phyloP scores from a whole-genome alignment of 2,329 filamentous ascomycete species.

The Fusarium robinianum region DNA sequence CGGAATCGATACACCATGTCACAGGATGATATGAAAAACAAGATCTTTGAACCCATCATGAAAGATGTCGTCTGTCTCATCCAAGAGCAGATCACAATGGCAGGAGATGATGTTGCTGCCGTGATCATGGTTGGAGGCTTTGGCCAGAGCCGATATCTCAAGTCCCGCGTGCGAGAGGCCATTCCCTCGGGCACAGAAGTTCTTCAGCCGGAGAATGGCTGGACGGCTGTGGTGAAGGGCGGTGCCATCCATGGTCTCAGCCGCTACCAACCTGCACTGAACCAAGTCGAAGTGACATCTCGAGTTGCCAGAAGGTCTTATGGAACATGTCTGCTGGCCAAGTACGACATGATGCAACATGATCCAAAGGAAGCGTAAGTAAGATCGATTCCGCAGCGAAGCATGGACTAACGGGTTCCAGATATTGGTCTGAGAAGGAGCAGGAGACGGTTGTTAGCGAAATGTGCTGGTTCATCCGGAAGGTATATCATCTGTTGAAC shows the following conservation, averaged over 20 bases:
- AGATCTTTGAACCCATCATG: constrained; percentile 49
- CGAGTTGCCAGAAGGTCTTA: constrained; percentile 45
- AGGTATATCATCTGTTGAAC: constrained; percentile 33
- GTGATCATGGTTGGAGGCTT: constrained; percentile 56
- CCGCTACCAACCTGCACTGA: constrained; percentile 37
- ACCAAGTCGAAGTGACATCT: constrained; percentile 41
- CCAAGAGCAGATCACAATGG: constrained; percentile 47
- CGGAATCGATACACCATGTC: constrained; percentile 41
- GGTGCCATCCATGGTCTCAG: constrained; percentile 51
- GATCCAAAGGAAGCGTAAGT: constrained; percentile 44
- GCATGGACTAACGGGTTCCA: constrained; percentile 27
- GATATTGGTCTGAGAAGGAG: constrained; percentile 47
- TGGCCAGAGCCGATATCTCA: constrained; percentile 51
- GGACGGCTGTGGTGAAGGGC: constrained; percentile 56
- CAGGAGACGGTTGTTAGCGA: constrained; percentile 43
- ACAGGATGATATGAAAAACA: constrained; percentile 68
- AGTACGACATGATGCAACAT: constrained; percentile 45
- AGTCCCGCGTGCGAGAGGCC: constrained; percentile 45
- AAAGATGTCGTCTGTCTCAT: constrained; percentile 51
- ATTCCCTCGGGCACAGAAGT: constrained; percentile 46
- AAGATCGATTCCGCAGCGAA: neutral
- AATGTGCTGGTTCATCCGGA: constrained; percentile 48
- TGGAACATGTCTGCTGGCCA: constrained; percentile 43
- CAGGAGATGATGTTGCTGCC: constrained; percentile 41
- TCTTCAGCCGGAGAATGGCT: constrained; percentile 54